phyloP scores from a whole-genome alignment of 108 stramenopile genomes.

The Aurantiochytrium sp. region DNA sequence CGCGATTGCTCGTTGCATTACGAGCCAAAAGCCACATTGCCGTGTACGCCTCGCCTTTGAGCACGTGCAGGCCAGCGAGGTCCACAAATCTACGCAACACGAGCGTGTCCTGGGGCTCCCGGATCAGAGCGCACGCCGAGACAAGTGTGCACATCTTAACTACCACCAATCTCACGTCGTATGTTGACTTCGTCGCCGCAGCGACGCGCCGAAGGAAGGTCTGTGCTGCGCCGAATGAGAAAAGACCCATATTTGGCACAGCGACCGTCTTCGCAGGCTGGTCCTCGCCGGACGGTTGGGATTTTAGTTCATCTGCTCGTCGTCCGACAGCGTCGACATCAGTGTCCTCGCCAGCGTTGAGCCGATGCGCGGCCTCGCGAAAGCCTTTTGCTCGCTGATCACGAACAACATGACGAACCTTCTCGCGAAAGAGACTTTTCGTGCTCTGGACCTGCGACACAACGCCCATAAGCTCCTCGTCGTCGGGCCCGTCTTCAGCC shows the following conservation, averaged over 20 bases:
- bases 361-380: neutral
- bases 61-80: neutral
- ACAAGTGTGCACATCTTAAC: neutral
- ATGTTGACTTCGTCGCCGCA: neutral
- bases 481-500: neutral
- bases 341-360: neutral
- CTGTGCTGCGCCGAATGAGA: neutral
- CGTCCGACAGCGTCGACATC: too few species aligned
- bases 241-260: neutral
- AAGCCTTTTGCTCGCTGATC: neutral
- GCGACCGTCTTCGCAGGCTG: too few species aligned
- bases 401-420: neutral
- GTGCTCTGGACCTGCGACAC: neutral
- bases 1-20: neutral
- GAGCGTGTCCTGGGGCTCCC: neutral
- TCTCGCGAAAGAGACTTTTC: neutral
- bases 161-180: neutral
- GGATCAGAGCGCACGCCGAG: neutral
- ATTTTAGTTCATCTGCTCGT: too few species aligned
- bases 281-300: too few species aligned
- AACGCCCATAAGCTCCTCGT: neutral
- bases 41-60: neutral
- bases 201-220: neutral
- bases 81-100: neutral
- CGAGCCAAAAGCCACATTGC: neutral